phyloP scores from a whole-genome alignment of 345 rosid genomes.

The Lepidium africanum region DNA sequence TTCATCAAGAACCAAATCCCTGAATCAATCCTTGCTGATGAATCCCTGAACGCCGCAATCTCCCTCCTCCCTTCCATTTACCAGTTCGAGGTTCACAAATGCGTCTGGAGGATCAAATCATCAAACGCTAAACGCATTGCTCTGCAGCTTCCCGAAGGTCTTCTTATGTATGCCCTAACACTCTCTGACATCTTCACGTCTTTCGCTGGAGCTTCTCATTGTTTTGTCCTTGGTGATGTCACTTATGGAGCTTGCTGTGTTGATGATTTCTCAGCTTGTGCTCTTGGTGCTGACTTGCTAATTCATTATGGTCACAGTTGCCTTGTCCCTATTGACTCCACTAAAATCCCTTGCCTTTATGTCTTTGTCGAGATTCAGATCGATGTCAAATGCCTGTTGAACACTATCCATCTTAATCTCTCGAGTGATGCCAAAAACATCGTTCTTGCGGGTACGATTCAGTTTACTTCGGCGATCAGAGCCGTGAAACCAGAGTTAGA shows the following conservation, averaged over 20 bases:
- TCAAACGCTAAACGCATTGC: conserved; percentile 60
- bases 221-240: conserved; percentile 84
- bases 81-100: conserved; percentile 83
- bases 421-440: conserved; percentile 19
- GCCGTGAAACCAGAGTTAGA: conserved; percentile 76
- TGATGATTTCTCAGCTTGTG: conserved; percentile 71
- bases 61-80: conserved; percentile 70
- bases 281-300: conserved; percentile 72
- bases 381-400: conserved; percentile 45
- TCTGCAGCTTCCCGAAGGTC: conserved; percentile 85
- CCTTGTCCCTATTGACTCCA: conserved; percentile 72
- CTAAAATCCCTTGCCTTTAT: conserved; percentile 78
- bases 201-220: conserved; percentile 54
- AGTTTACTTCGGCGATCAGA: conserved; percentile 79
- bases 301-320: conserved; percentile 95
- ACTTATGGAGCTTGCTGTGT: conserved; percentile 94
- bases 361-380: conserved; percentile 86
- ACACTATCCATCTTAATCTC: conserved; percentile 49
- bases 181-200: conserved; percentile 84
- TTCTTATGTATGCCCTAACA: conserved; percentile 76
- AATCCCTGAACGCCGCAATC: conserved; percentile 73
- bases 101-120: conserved; percentile 69
- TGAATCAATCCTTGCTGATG: conserved; percentile 65
- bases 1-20: conserved; percentile 81
- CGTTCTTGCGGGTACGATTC: conserved; percentile 81